Percentiles rank a stretch among this genome's conserved stretches.
Evolutionary conservation across 1,284 basidiomycete species (phyloP).

Genomic region (Malassezia dermatis): DNA sequence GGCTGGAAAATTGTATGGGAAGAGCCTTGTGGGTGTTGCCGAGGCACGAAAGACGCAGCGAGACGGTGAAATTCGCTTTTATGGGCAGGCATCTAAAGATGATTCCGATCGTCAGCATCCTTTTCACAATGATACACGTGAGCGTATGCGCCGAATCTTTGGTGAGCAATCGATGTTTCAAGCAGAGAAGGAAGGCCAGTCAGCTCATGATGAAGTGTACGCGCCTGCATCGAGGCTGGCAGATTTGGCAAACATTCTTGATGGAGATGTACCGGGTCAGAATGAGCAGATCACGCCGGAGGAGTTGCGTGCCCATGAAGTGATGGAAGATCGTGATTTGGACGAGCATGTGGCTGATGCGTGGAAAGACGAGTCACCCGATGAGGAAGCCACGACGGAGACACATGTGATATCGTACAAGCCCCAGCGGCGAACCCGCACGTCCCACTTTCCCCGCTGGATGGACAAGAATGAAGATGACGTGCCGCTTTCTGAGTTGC

Average conservation of each 20-base stretch:
- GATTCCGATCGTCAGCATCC: constrained; percentile 24
- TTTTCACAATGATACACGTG: constrained; percentile 38
- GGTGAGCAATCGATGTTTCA: constrained; percentile 29
- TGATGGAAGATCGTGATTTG: neutral
- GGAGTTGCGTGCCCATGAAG: neutral
- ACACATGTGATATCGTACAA: too few relatives aligned
- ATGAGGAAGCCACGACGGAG: neutral
- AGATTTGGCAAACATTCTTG: neutral
- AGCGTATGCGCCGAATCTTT: constrained; percentile 42
- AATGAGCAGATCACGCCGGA: neutral
- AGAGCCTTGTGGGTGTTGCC: constrained; percentile 37
- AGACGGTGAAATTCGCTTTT: constrained; percentile 26
- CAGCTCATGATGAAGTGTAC: neutral
- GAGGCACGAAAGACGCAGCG: constrained; percentile 18
- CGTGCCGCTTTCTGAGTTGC: constrained; percentile 7
- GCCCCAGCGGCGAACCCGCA: neutral
- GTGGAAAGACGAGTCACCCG: constrained; percentile 2
- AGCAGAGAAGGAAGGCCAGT: constrained; percentile 24
- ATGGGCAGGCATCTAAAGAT: constrained; percentile 26
- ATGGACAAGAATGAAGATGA: constrained; percentile 23
- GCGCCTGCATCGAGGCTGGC: neutral
- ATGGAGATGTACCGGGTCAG: neutral
- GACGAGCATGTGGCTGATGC: constrained; percentile 5
- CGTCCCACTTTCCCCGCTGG: constrained; percentile 4
- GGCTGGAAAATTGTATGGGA: constrained; percentile 40